phyloP scores from a whole-genome alignment of 768 basidiomycete species.

The Tephrocybe sp. region DNA sequence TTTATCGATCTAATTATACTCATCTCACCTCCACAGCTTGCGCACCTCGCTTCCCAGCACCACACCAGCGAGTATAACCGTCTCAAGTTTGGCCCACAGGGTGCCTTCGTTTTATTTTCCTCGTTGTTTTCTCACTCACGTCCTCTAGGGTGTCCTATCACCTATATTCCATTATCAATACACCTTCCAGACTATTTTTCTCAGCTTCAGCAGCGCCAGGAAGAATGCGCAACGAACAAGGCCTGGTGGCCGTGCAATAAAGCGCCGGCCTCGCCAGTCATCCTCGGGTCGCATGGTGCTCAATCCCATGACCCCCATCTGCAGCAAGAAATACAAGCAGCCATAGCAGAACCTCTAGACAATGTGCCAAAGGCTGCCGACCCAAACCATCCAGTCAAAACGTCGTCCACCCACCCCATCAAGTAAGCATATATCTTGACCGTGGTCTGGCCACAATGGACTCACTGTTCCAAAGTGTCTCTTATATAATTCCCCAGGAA shows the following conservation, averaged over 20 bases:
- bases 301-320: conserved; percentile 28
- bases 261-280: conserved; percentile 15
- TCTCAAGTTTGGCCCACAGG: conserved; percentile 58
- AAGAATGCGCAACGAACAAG: conserved; percentile 30
- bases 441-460: not conserved
- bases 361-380: conserved; percentile 8
- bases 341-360: conserved; percentile 47
- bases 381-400: conserved; percentile 47
- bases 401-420: conserved; percentile 80
- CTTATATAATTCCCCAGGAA: conserved; percentile 61
- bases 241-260: conserved; percentile 52
- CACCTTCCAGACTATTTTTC: conserved; percentile 58
- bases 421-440: conserved; percentile 50
- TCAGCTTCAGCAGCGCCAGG: conserved; percentile 54
- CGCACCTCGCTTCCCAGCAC: conserved; percentile 69
- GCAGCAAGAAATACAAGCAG: conserved; percentile 51
- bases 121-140: not conserved
- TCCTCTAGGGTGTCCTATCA: conserved; percentile 51
- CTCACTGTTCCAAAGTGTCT: conserved; percentile 44
- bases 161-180: conserved; percentile 64
- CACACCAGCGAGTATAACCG: conserved; percentile 71
- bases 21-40: conserved; percentile 36
- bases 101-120: conserved; percentile 16
- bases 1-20: not conserved
- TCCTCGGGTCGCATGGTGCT: conserved; percentile 30